These are phyloP conservation scores for Aspergillus caelatus DNA, from an alignment of 2,329 filamentous ascomycete genomes.

Conservation along the genomic window DNA sequence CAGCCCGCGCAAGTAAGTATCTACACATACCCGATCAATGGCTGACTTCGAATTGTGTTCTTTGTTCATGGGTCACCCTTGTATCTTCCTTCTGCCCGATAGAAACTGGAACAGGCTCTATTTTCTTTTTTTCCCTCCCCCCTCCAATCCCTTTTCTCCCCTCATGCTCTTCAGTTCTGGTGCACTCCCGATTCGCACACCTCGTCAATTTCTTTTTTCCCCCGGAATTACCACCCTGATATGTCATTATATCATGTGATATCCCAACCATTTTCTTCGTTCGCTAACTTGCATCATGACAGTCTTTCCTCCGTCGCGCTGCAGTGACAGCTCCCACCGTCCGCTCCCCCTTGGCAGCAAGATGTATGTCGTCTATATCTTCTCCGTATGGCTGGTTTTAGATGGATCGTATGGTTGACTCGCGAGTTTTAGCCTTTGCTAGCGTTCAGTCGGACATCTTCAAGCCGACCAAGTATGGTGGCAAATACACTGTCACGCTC, in stretches of 20 bases:
- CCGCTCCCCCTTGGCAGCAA: conserved; percentile 55
- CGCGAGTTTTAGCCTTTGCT: conserved; percentile 60
- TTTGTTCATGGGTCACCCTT: conserved; percentile 7
- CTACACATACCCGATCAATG: not conserved
- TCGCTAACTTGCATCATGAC: conserved; percentile 20
- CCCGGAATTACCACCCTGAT: not conserved
- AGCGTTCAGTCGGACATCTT: conserved; percentile 94
- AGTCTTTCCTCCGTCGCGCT: conserved; percentile 61
- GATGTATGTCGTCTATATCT: conserved; percentile 52
- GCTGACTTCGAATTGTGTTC: not conserved
- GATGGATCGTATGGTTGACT: conserved; percentile 15
- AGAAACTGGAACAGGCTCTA: conserved; percentile 44
- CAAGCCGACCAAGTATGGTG: conserved; percentile 98
- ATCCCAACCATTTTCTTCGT: not conserved
- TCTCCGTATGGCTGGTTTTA: not conserved
- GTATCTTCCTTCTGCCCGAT: conserved; percentile 47
- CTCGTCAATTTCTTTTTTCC: not conserved
- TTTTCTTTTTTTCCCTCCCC: conserved; percentile 25
- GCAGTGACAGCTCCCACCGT: conserved; percentile 50
- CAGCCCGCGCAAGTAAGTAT: conserved; percentile 45
- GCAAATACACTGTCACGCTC: conserved; percentile 98
- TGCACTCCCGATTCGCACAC: not conserved
- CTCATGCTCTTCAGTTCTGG: not conserved
- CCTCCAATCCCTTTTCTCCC: not conserved
- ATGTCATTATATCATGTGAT: not conserved